Evolutionary conservation across 148 eudicot species (phyloP).

Genomic region (Camellia japonica): DNA sequence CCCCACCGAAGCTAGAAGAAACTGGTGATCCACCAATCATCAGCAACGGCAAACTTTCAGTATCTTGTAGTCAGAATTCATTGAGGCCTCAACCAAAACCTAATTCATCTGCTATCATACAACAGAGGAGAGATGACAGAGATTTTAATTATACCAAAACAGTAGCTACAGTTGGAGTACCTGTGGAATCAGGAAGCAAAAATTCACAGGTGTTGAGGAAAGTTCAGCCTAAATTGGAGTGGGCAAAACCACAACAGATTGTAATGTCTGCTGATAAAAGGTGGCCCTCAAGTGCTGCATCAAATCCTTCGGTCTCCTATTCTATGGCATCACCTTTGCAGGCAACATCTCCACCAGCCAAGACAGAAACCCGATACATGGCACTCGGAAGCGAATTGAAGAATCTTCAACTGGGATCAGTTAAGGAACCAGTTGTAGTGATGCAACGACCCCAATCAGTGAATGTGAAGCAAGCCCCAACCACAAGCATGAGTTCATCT

Average conservation of each 20-base stretch:
- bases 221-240: constrained; percentile 57
- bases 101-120: constrained; percentile 23
- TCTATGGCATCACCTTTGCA: constrained; percentile 56
- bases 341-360: constrained; percentile 47
- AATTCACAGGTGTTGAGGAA: constrained; percentile 43
- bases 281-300: constrained; percentile 45
- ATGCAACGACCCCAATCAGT: constrained; percentile 77
- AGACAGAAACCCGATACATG: constrained; percentile 46
- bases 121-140: constrained; percentile 72
- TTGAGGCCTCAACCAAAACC: constrained; percentile 48
- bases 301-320: constrained; percentile 61
- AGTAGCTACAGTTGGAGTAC: constrained; percentile 42
- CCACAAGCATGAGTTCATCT: constrained; percentile 52
- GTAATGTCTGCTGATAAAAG: constrained; percentile 51
- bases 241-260: constrained; percentile 51
- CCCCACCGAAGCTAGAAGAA: constrained; percentile 56
- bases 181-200: constrained; percentile 45
- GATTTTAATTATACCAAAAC: constrained; percentile 65
- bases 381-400: constrained; percentile 53
- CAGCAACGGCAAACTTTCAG: constrained; percentile 43
- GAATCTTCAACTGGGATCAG: constrained; percentile 54
- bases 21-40: constrained; percentile 43
- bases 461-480: constrained; percentile 43
- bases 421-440: constrained; percentile 66
- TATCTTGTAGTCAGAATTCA: constrained; percentile 38